Evolutionary conservation across 2,329 filamentous ascomycete genomes (phyloP), one percentile per base, ranked within the genome.

Genomic region (Stachybotrys chlorohalonatus): DNA sequence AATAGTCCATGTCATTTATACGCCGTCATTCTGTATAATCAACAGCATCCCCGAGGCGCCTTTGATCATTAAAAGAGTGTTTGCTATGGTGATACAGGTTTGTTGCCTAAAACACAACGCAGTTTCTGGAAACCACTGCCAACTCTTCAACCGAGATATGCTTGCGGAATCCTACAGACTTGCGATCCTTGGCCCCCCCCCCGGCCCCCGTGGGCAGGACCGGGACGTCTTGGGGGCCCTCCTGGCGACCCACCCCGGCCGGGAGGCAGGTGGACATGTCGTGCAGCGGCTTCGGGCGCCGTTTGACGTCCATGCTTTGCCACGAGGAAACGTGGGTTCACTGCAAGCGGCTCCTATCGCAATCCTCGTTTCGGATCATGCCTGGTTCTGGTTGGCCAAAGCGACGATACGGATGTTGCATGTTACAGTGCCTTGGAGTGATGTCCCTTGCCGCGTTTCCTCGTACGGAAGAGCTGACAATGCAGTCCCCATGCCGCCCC

Each of bases 1-100:
- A 76, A 57, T 77, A 61, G 51, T 47, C 36, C 36, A 42, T 42
- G 36, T 39, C 7, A 39, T 39, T n/a, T 24, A 24, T 24, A 24
- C 24, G 24, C 24, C 2, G 2, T 24, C 24, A 24, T 24, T 24
- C 2, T 24, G 24, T 24, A 24, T 24, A 24, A 24, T 24, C 24
- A 24, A 24, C 24, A 24, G 24, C 24, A 24, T 4, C 24, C 24
- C 24, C 24, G 24, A 24, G 24, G 4, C 24, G 2, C 24, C 24
- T 24, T 24, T 24, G 24, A 24, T 24, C 4, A 24, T 2, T 24
- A 4, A 24, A 2, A 24, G 24, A 24, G 24, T 4, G 4, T 24
- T 24, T 24, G 24, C 24, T 24, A 4, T 24, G 2, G 4, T 24
- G 24, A 24, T 24, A 24, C 24, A 4, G 24, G 24, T 4, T 24